Evolutionary conservation across 805 yeast genomes (phyloP).

Genomic region (Candida ortonii): DNA sequence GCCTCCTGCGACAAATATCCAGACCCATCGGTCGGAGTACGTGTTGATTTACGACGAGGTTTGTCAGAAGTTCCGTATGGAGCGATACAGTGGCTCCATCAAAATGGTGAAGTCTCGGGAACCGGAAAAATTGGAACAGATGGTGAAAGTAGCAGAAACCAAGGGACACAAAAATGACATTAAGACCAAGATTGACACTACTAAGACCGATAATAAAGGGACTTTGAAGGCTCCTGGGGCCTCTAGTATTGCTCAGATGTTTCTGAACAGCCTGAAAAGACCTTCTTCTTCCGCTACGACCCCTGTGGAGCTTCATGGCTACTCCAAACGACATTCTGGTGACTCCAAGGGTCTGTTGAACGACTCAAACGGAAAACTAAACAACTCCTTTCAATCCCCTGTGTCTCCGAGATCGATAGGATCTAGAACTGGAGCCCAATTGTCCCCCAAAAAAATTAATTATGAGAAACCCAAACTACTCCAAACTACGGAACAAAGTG

Average conservation of each 20-base stretch:
- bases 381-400: too few relatives aligned
- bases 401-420: too few relatives aligned
- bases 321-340: too few relatives aligned
- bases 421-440: too few relatives aligned
- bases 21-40: slow-evolving; percentile 22
- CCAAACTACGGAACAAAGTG: slow-evolving; percentile 23
- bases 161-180: slow-evolving; percentile 2
- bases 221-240: too few relatives aligned
- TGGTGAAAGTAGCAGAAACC: slow-evolving; percentile 9
- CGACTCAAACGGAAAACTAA: slow-evolving; percentile 12
- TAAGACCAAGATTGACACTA: too few relatives aligned
- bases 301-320: too few relatives aligned
- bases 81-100: slow-evolving; percentile 26
- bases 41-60: slow-evolving; percentile 28
- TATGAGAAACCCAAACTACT: slow-evolving; percentile 23
- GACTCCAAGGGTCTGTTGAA: background rate
- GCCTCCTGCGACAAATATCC: slow-evolving; percentile 7
- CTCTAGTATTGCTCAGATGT: too few relatives aligned
- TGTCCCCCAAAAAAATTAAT: too few relatives aligned
- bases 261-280: too few relatives aligned
- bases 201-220: background rate
- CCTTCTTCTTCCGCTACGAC: too few relatives aligned
- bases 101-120: slow-evolving; percentile 34
- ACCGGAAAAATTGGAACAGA: slow-evolving; percentile 20
- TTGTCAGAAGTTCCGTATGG: slow-evolving; percentile 26